Evolutionary conservation across 2,329 filamentous ascomycete species (phyloP), one percentile per base, ranked within the genome.

Genomic region (Purpureocillium takamizusanense): DNA sequence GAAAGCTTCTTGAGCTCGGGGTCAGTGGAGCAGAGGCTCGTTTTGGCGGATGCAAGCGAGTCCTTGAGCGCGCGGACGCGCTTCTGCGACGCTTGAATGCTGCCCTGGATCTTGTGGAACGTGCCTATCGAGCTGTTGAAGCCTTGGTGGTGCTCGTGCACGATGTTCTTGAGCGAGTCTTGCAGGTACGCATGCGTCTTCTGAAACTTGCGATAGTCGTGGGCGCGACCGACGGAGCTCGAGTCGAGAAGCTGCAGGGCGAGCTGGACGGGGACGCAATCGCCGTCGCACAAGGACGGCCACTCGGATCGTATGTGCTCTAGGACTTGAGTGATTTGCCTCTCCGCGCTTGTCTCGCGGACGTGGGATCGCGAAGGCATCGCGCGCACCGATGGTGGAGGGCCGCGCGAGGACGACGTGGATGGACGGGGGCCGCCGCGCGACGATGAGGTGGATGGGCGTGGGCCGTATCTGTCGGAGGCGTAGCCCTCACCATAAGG

Each of bases 91-190:
- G 78, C 72, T 52, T 90, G 85, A 47, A 98, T 92, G 62, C 87
- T 95, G 37, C 81, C 79, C 60, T 98, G 92, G 44, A 98, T 98
- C 62, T 94, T 95, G 69, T 98, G 94, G 56, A 97, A 98, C 15
- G 90, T 97, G 60, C 90, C 92, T 46, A 98, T 97, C 36, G 90
- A 95, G 61, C 87, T 95, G 65, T 97, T 98, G 73, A 98, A 98
- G 34, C 92, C 94, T 61, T 98, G 92, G 56, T 98, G 90, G 56
- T 98, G 90, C 65, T 98, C 90, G 60, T 98, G 95, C 18, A 98
- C 92, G 51, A 98, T 95, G 27, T 81, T 80, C 61, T 95, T 95
- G 41, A 98, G 71, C 9, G 90, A 89, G 51, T 83, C 83, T 57
- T 98, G 89, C n/a, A 98, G 76, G 56, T 92, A 86, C 47, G 79